These are phyloP conservation scores for Gnomoniopsis sp. DNA, from an alignment of 2,329 filamentous ascomycete species.

Conservation along the genomic window DNA sequence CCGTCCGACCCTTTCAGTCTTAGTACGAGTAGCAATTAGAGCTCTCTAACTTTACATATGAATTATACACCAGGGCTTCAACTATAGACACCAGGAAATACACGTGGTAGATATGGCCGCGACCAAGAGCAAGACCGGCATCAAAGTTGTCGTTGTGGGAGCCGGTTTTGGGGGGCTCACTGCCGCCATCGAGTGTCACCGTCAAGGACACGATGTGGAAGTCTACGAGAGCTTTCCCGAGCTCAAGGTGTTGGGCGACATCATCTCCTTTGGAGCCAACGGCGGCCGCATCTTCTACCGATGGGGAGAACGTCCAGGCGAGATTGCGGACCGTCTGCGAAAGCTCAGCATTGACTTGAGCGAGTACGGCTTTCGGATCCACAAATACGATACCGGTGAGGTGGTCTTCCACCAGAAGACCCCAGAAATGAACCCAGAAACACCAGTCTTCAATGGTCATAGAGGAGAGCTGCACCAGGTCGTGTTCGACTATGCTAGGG, in stretches of 20 bases:
- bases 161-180: slow-evolving; percentile 60
- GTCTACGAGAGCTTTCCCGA: slow-evolving; percentile 57
- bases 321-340: slow-evolving; percentile 43
- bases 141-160: slow-evolving; percentile 50
- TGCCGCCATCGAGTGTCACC: slow-evolving; percentile 60
- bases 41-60: background rate
- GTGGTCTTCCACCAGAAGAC: slow-evolving; percentile 54
- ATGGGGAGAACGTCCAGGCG: slow-evolving; percentile 44
- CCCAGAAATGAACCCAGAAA: slow-evolving; percentile 39
- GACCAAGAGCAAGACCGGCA: slow-evolving; percentile 36
- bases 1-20: no score
- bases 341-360: slow-evolving; percentile 49
- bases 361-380: slow-evolving; percentile 57
- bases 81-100: background rate
- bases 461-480: slow-evolving; percentile 58
- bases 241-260: slow-evolving; percentile 58
- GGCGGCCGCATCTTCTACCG: slow-evolving; percentile 58
- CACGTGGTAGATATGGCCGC: background rate
- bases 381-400: slow-evolving; percentile 59
- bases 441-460: slow-evolving; percentile 58
- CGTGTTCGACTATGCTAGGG: slow-evolving; percentile 54
- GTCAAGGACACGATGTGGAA: slow-evolving; percentile 56
- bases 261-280: slow-evolving; percentile 61
- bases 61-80: no score
- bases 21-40: no score